Percentiles rank a stretch among this genome's conserved stretches.
Conservation (phyloP, 148 eudicot genomes). For the Drosera capensis region DNA sequence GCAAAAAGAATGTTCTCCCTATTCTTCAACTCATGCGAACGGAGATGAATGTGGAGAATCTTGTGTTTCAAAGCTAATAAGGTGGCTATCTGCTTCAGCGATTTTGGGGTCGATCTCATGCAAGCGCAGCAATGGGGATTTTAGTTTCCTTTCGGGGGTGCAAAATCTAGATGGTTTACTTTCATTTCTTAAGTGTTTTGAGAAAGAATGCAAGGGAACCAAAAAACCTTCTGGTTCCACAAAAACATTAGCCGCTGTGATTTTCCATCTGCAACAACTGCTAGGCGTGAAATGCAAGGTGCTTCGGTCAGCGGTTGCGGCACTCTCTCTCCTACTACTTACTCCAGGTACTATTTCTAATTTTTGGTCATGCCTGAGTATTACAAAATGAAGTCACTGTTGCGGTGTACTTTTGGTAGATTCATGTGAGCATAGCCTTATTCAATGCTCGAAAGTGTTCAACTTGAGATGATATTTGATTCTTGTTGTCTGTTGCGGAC, state of each 20-base stretch:
- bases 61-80: constrained; percentile 42
- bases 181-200: constrained; percentile 22
- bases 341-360: constrained; percentile 17
- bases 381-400: neutral
- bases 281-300: constrained; percentile 28
- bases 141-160: constrained; percentile 8
- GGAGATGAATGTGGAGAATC: constrained; percentile 28
- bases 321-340: constrained; percentile 55
- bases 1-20: constrained; percentile 10
- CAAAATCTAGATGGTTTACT: constrained; percentile 24
- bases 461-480: neutral
- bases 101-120: constrained; percentile 34
- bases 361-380: neutral
- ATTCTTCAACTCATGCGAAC: neutral
- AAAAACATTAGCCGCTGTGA: constrained; percentile 34
- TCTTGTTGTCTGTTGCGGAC: constrained; percentile 1
- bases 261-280: constrained; percentile 52
- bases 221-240: constrained; percentile 16
- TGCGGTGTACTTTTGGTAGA: neutral
- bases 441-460: neutral
- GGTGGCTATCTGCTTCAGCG: constrained; percentile 77
- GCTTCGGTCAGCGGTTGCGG: constrained; percentile 49
- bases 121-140: constrained; percentile 9
- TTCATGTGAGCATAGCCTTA: too few species aligned
- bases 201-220: constrained; percentile 14